Evolutionary conservation across 805 yeast species (phyloP), one percentile per base, ranked within the genome.

Genomic region (Yamadazyma olivae): DNA sequence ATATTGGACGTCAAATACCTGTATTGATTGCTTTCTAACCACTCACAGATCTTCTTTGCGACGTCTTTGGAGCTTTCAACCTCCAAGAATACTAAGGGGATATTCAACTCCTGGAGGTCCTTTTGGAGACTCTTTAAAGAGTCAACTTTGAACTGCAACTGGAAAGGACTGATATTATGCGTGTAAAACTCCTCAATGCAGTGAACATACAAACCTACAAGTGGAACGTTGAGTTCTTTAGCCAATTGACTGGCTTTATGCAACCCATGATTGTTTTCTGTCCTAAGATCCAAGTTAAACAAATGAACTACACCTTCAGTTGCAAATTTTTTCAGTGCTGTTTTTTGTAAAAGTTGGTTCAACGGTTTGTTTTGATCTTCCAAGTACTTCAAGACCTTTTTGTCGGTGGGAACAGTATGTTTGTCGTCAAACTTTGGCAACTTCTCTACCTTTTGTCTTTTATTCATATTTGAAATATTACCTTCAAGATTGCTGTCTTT

Each of bases 271-370:
- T 75, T 75, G 46, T 75, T 77, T 7, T 48, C 51, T 6, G 64
- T 36, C 30, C 81, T 54, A 18, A 75, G 51, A 43, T 76, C 81
- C 24, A 64, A 58, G 13, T 69, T 49, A 35, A 75, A 73, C 65
- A 77, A 63, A 48, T 73, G 77, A 14, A 70, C 63, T 10, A 68
- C 54, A 17, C 47, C 46, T n/a, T 45, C 54, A 19, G 44, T 43
- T 20, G 17, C 33, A 12, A 49, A 27, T 10, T 36, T 26, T 25
- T 32, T 24, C 9, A 18, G 9, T 4, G 28, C 13, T 7, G 10
- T 24, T 29, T 10, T 20, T 4, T 30, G 9, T 8, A 30, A 13
- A 19, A 61, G 47, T 12, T 46, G 37, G 31, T 50, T 37, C 30
- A 50, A 41, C 1, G 66, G 68, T 34, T 62, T 60, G 38, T 53